Conservation (phyloP, 83 land plant species). For the Isoetes engelmannii region DNA sequence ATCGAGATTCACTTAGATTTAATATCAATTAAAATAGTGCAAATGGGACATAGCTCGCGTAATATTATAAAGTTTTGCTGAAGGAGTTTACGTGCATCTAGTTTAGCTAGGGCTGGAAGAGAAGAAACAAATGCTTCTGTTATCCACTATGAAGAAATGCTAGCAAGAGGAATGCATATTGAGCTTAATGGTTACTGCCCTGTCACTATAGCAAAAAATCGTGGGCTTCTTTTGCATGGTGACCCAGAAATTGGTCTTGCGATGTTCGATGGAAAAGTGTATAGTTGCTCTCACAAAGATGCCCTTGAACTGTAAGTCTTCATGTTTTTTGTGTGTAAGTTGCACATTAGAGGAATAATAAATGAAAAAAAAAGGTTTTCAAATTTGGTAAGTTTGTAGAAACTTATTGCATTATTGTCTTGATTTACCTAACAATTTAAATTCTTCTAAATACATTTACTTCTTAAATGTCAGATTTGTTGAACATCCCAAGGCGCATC, state of each 20-base stretch:
- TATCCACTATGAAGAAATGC: background rate
- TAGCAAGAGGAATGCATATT: background rate
- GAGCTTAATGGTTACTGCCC: slow-evolving; percentile 10
- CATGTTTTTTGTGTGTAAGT: background rate
- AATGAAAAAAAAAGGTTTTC: background rate
- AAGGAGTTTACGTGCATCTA: background rate
- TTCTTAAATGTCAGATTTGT: background rate
- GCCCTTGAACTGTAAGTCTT: background rate
- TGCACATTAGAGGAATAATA: background rate
- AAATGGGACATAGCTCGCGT: background rate
- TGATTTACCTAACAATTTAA: background rate
- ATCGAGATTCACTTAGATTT: background rate
- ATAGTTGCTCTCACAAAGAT: background rate
- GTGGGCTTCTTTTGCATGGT: slow-evolving; percentile 12
- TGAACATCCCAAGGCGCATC: background rate
- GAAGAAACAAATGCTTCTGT: background rate
- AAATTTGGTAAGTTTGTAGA: background rate
- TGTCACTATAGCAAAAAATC: slow-evolving; percentile 9
- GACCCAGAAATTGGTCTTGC: slow-evolving; percentile 12
- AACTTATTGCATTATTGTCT: background rate
- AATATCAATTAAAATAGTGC: background rate
- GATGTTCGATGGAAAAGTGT: background rate
- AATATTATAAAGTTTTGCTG: background rate
- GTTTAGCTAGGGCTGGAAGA: background rate
- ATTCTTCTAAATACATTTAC: background rate